Base-by-base conservation (phyloP, 495 filamentous ascomycete species). In the Penicillium steckii region DNA sequence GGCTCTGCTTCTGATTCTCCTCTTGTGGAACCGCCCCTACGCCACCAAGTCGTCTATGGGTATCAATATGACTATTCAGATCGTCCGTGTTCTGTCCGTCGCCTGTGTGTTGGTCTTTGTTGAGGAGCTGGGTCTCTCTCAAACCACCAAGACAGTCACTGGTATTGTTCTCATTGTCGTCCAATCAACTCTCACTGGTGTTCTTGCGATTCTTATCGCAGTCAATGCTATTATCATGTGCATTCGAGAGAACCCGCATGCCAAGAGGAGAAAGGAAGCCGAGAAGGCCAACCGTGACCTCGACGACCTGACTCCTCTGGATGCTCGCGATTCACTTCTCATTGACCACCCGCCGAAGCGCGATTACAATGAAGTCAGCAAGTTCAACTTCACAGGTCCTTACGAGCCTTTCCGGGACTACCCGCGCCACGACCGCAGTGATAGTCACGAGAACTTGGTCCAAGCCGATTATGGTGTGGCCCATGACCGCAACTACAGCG, bases 101-200 rank as follows among this genome's bases (percentile, higher is more conserved):
- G 80, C 82, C 30, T 96, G 93, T 69, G 90, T 97, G 58, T 68
- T 98, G 59, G 77, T 97, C 24, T 98, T 97, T 61, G 93, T 97
- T 15, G 89, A 97, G 62, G 85, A 97, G 68, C 85, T 98, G 38
- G 90, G 89, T 30, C 85, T 98, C 55, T 78, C 86, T 4, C 88
- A 96, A 60, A 95, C 91, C 8, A 97, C 94, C n/a, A 91, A 97
- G 72, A 97, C 94, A 2, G 81, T 97, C 53, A 89, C 85, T 32
- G 94, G 94, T 33, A 84, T 97, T 24, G 87, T 93, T 10, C 77
- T 98, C 38, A 93, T 98, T 52, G 93, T 83, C 37, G 77, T 97
- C 15, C 94, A 98, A 70, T 89, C 88, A 0, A 82, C 85, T 6
- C 75, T 98, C 46, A 95, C 94, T 1, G 91, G 80, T 49, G 69